A percentile compares a stretch with the other conserved stretches of the same genome.
Evolutionary conservation across 768 basidiomycete species (phyloP).

Genomic region (Podaxis sp.): DNA sequence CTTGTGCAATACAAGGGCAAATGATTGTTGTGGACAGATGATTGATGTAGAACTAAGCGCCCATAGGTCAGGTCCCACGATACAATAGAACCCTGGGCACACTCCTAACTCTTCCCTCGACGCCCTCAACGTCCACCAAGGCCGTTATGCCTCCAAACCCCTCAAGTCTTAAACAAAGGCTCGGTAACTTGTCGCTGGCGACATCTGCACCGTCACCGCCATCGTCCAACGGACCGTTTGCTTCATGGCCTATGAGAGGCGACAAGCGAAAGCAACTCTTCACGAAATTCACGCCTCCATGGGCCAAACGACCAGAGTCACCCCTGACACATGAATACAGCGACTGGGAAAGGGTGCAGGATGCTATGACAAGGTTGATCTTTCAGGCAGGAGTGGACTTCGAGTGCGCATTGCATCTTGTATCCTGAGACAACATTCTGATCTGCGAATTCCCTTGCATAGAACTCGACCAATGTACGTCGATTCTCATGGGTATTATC

Average conservation of each 20-base stretch:
- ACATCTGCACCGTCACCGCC: constrained; percentile 44
- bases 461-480: constrained; percentile 87
- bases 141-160: constrained; percentile 18
- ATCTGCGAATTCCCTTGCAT: constrained; percentile 15
- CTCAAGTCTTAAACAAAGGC: constrained; percentile 59
- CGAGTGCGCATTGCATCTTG: constrained; percentile 50
- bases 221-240: constrained; percentile 3
- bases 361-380: constrained; percentile 67
- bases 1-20: background rate
- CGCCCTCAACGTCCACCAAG: background rate
- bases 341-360: constrained; percentile 59
- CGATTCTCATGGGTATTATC: constrained; percentile 6
- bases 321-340: constrained; percentile 29
- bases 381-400: constrained; percentile 90
- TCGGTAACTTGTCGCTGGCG: constrained; percentile 57
- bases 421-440: background rate
- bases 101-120: background rate
- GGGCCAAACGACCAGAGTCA: constrained; percentile 34
- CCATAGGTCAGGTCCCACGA: constrained; percentile 2
- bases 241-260: constrained; percentile 5
- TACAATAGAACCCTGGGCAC: background rate
- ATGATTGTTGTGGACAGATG: background rate
- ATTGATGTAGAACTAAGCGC: constrained; percentile 1
- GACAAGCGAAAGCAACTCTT: constrained; percentile 21
- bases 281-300: constrained; percentile 44